phyloP scores from a whole-genome alignment of 345 rosid species.

The Citrus australasica region DNA sequence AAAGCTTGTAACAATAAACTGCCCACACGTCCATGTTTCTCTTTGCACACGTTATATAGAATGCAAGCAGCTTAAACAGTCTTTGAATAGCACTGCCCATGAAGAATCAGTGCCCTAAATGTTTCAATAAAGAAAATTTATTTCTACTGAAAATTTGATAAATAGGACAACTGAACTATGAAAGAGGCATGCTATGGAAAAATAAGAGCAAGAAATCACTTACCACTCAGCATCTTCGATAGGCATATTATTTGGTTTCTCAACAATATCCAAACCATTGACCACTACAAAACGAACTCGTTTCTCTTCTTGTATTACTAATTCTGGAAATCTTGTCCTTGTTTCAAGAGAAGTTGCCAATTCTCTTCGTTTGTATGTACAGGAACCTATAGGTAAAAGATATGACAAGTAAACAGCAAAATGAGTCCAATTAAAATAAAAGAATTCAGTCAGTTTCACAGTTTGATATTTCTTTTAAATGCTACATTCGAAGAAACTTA shows the following conservation, averaged over 20 bases:
- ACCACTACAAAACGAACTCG: conserved; percentile 93
- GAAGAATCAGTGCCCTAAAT: background rate
- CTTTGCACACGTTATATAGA: background rate
- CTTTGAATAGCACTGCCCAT: background rate
- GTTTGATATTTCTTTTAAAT: background rate
- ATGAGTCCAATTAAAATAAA: background rate
- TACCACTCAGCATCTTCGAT: conserved; percentile 89
- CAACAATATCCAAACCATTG: conserved; percentile 88
- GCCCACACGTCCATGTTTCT: background rate
- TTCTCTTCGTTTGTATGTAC: conserved; percentile 82
- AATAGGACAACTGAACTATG: background rate
- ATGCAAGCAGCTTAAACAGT: background rate
- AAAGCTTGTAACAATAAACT: background rate
- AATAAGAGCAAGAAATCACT: conserved; percentile 7
- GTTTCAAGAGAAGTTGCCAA: conserved; percentile 91
- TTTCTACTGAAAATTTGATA: background rate
- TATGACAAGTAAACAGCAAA: background rate
- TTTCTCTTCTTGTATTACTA: conserved; percentile 94
- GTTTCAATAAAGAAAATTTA: background rate
- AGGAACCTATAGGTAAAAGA: conserved; percentile 48
- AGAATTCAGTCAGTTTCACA: background rate
- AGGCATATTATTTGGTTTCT: conserved; percentile 62
- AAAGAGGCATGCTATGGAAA: background rate
- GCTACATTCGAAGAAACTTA: background rate
- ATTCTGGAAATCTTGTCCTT: conserved; percentile 87